A percentile compares a stretch with the other conserved stretches of the same genome.
Evolutionary conservation across 352 stramenopile species (phyloP).

Genomic region (Phytophthora podocarpi): DNA sequence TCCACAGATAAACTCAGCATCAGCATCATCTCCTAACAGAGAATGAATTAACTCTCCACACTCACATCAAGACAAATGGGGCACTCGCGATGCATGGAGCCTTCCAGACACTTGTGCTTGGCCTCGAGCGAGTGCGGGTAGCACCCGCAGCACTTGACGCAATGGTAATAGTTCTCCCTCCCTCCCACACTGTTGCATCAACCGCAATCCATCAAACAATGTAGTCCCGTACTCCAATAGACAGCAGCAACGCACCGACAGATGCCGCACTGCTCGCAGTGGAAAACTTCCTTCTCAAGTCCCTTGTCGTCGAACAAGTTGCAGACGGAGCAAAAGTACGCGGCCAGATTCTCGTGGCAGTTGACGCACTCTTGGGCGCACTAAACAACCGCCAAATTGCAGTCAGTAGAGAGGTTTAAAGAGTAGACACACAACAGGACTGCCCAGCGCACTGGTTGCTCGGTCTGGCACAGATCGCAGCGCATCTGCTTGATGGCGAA

Average conservation of each 20-base stretch:
- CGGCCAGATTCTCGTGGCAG: slow-evolving; percentile 54
- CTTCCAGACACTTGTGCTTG: slow-evolving; percentile 82
- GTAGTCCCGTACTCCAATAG: background rate
- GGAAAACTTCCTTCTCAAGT: slow-evolving; percentile 67
- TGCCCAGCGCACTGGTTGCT: slow-evolving; percentile 57
- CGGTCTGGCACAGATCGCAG: slow-evolving; percentile 61
- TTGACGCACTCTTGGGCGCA: slow-evolving; percentile 55
- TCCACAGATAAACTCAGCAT: background rate
- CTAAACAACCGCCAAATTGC: slow-evolving; percentile 25
- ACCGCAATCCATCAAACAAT: background rate
- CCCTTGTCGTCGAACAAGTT: slow-evolving; percentile 80
- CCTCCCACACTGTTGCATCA: slow-evolving; percentile 57
- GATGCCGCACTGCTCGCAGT: slow-evolving; percentile 80
- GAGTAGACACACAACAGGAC: background rate
- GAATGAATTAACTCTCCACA: background rate
- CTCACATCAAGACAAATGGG: slow-evolving; percentile 80
- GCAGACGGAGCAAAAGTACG: slow-evolving; percentile 73
- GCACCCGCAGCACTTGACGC: slow-evolving; percentile 75
- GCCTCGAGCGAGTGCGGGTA: slow-evolving; percentile 71
- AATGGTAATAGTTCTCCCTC: slow-evolving; percentile 84
- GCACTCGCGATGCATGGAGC: slow-evolving; percentile 83
- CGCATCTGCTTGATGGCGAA: slow-evolving; percentile 75
- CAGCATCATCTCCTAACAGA: background rate
- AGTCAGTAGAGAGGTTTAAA: background rate
- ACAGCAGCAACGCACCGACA: slow-evolving; percentile 47